These are phyloP conservation scores for Aspergillus homomorphus DNA, from an alignment of 495 filamentous ascomycete genomes.

Conservation along the genomic window DNA sequence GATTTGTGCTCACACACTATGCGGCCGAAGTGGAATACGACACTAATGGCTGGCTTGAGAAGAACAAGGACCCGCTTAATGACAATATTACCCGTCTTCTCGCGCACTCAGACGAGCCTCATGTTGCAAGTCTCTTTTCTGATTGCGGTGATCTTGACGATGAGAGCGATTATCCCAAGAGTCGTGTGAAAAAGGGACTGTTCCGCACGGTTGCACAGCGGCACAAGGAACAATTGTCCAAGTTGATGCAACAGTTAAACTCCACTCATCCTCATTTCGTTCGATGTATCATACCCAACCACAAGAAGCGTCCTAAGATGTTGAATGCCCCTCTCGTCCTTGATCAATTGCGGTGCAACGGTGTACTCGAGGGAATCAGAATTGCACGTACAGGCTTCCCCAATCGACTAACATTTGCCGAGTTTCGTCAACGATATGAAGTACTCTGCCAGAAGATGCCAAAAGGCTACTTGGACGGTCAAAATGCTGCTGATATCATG, in stretches of 20 bases:
- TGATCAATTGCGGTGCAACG: slow-evolving; percentile 95
- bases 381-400: slow-evolving; percentile 99
- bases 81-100: slow-evolving; percentile 92
- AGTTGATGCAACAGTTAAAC: slow-evolving; percentile 91
- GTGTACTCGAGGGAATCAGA: slow-evolving; percentile 95
- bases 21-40: slow-evolving; percentile 97
- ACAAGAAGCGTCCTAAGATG: slow-evolving; percentile 96
- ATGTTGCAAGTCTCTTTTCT: slow-evolving; percentile 79
- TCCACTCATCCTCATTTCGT: slow-evolving; percentile 98
- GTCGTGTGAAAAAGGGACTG: slow-evolving; percentile 92
- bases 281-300: slow-evolving; percentile 95
- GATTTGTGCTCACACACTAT: slow-evolving; percentile 98
- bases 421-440: slow-evolving; percentile 95
- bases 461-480: slow-evolving; percentile 87
- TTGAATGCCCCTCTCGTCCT: slow-evolving; percentile 84
- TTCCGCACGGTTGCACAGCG: slow-evolving; percentile 96
- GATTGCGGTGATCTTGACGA: slow-evolving; percentile 82
- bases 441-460: slow-evolving; percentile 91
- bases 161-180: slow-evolving; percentile 64
- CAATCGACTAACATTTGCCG: slow-evolving; percentile 85
- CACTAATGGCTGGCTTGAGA: slow-evolving; percentile 94
- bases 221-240: slow-evolving; percentile 95
- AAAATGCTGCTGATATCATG: slow-evolving; percentile 79
- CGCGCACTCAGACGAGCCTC: slow-evolving; percentile 73
- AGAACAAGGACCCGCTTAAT: slow-evolving; percentile 98